phyloP scores from a whole-genome alignment of 192 early-diverging fungal species.

The Diversispora epigaea region DNA sequence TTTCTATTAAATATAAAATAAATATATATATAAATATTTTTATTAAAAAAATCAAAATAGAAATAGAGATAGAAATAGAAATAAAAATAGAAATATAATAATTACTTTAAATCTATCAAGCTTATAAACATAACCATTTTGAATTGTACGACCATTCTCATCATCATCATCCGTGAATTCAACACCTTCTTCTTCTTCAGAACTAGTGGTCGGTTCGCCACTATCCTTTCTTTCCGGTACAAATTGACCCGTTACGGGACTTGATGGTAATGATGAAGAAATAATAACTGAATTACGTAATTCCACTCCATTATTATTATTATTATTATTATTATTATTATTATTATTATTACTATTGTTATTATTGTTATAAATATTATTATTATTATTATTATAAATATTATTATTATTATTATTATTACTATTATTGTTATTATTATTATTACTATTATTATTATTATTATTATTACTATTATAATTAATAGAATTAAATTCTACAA shows the following conservation, averaged over 20 bases:
- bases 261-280: constrained; percentile 20
- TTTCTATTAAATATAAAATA: constrained; percentile 30
- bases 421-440: no score
- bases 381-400: no score
- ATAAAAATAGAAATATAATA: not conserved
- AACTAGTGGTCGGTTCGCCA: constrained; percentile 20
- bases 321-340: no score
- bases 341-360: no score
- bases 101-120: constrained; percentile 53
- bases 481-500: no score
- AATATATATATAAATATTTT: not conserved
- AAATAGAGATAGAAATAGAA: constrained; percentile 3
- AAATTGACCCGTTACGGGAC: constrained; percentile 5
- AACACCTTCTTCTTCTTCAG: constrained; percentile 21
- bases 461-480: no score
- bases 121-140: constrained; percentile 55
- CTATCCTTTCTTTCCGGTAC: constrained; percentile 24
- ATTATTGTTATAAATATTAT: no score
- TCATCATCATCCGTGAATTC: not conserved
- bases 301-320: no score
- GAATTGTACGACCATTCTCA: constrained; percentile 27
- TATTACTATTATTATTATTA: no score
- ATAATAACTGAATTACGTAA: not conserved
- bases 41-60: not conserved
- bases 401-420: no score